phyloP scores from a whole-genome alignment of 2,329 filamentous ascomycete species.

The Microdochium paspali region DNA sequence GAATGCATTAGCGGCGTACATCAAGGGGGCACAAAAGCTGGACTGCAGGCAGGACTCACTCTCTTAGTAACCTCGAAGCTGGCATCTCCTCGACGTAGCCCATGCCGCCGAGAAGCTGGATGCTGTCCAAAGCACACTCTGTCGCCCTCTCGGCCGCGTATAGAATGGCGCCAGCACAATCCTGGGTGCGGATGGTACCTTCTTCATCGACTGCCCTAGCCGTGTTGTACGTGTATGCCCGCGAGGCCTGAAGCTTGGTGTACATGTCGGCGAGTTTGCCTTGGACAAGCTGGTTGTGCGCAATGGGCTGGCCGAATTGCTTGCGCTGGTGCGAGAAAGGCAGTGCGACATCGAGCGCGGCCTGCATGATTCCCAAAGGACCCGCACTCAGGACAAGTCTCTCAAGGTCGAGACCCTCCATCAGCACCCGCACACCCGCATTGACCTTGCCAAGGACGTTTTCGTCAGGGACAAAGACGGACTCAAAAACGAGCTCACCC shows the following conservation, averaged over 20 bases:
- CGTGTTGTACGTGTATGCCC: conserved; percentile 81
- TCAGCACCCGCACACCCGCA: conserved; percentile 79
- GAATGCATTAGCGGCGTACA: no score
- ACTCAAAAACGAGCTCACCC: conserved; percentile 83
- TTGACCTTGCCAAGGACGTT: conserved; percentile 75
- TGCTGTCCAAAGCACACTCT: conserved; percentile 76
- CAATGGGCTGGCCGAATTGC: conserved; percentile 82
- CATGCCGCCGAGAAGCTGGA: conserved; percentile 90
- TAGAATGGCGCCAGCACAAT: conserved; percentile 89
- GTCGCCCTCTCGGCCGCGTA: conserved; percentile 89
- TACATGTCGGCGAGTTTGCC: conserved; percentile 96
- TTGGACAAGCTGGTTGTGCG: conserved; percentile 87
- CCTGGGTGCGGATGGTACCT: conserved; percentile 67
- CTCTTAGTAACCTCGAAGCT: conserved; percentile 72
- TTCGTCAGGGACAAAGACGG: conserved; percentile 77
- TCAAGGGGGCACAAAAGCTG: background rate
- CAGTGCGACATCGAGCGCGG: conserved; percentile 72
- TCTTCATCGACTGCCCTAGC: conserved; percentile 72
- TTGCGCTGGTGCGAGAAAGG: conserved; percentile 84
- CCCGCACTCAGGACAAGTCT: conserved; percentile 85
- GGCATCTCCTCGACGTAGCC: conserved; percentile 95
- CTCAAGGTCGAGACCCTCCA: conserved; percentile 94
- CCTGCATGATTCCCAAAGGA: conserved; percentile 90
- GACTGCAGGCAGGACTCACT: conserved; percentile 32
- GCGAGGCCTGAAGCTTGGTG: conserved; percentile 76